Conservation (phyloP, 2,329 filamentous ascomycete species). For the Epichloe hybrida region DNA sequence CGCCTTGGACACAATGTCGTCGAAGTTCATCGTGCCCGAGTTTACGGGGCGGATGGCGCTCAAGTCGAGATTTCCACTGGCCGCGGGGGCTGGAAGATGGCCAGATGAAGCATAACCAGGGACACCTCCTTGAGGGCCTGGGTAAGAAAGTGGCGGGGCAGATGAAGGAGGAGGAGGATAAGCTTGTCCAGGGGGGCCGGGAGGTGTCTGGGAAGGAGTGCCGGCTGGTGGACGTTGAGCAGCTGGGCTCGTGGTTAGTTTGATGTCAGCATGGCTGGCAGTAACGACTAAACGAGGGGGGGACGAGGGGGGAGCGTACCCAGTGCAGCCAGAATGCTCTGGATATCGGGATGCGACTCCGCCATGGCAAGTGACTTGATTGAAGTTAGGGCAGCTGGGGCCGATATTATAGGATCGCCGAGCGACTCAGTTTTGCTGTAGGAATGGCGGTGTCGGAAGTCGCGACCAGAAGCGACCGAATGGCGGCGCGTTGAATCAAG, state of each 20-base stretch:
- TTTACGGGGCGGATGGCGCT: slow-evolving; percentile 67
- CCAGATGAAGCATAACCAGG: slow-evolving; percentile 23
- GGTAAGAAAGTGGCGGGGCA: slow-evolving; percentile 20
- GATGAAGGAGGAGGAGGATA: slow-evolving; percentile 26
- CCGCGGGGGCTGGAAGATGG: slow-evolving; percentile 54
- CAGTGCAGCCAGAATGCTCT: slow-evolving; percentile 35
- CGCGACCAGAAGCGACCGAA: background rate
- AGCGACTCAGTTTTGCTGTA: background rate
- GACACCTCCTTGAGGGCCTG: slow-evolving; percentile 23
- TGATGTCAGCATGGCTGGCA: background rate
- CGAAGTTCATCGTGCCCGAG: slow-evolving; percentile 70
- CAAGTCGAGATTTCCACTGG: slow-evolving; percentile 65
- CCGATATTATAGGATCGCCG: background rate
- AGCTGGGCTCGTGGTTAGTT: slow-evolving; percentile 16
- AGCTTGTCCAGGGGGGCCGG: slow-evolving; percentile 22
- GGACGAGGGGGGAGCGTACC: slow-evolving; percentile 24
- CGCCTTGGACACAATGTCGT: slow-evolving; percentile 74
- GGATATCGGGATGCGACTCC: slow-evolving; percentile 26
- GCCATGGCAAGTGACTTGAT: slow-evolving; percentile 17
- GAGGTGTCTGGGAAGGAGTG: slow-evolving; percentile 29
- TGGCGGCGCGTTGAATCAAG: background rate
- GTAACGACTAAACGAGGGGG: background rate
- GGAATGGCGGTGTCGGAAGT: background rate
- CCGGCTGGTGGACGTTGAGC: slow-evolving; percentile 30
- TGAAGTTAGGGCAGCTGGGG: background rate